Evolutionary conservation across 2,329 filamentous ascomycete genomes (phyloP).

Genomic region (Penicillium verrucosum): DNA sequence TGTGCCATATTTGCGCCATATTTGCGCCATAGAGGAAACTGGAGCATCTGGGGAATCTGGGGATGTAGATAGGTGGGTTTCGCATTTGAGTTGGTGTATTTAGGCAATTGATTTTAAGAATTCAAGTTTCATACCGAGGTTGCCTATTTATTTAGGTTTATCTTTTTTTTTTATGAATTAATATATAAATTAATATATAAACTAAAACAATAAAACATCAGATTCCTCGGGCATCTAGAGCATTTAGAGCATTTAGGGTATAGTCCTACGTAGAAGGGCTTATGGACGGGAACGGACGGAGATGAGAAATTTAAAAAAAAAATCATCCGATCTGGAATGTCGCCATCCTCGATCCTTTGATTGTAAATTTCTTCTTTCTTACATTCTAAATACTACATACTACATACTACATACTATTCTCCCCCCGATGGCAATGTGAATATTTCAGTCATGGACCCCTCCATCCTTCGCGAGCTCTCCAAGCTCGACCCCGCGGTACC

Average conservation of each 20-base stretch:
- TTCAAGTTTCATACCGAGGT: not conserved
- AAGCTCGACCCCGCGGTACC: slow-evolving; percentile 62
- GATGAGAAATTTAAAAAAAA: not conserved
- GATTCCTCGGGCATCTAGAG: not conserved
- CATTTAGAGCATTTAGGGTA: not conserved
- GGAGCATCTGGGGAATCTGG: slow-evolving; percentile 25
- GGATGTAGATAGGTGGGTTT: slow-evolving; percentile 20
- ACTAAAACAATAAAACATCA: too few species aligned
- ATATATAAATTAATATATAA: not conserved
- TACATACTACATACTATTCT: not conserved
- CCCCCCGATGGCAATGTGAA: not conserved
- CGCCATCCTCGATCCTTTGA: slow-evolving; percentile 11
- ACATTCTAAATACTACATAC: not conserved
- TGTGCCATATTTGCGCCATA: slow-evolving; percentile 5
- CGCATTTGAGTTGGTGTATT: slow-evolving; percentile 12
- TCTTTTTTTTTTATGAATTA: slow-evolving; percentile 2
- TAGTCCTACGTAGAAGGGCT: not conserved
- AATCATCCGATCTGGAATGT: slow-evolving; percentile 5
- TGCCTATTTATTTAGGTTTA: not conserved
- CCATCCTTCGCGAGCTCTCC: slow-evolving; percentile 54
- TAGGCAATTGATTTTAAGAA: slow-evolving; percentile 1
- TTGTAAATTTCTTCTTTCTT: slow-evolving; percentile 2
- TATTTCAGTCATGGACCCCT: slow-evolving; percentile 40
- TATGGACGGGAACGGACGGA: slow-evolving; percentile 1
- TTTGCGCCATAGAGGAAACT: slow-evolving; percentile 20